Evolutionary conservation across 257 asterid genomes (phyloP), one percentile per base, ranked within the genome.

Genomic region (Prunella vulgaris): DNA sequence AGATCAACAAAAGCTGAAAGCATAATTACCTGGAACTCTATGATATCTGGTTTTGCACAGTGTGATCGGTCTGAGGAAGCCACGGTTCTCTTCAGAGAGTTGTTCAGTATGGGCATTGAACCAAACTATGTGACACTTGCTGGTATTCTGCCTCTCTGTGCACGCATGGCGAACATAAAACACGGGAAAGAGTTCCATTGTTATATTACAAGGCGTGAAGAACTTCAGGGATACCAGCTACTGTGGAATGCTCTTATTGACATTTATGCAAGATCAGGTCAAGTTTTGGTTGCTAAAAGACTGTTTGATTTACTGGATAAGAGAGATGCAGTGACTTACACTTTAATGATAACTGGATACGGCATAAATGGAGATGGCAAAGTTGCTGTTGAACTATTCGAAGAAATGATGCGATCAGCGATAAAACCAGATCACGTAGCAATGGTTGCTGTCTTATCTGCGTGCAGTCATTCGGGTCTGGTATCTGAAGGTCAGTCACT

Each of bases 401-500:
- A 88, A 22, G 90, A 93, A 72, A 90, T 93, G 96, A 79, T 76
- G 51, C 60, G 32, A 71, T 78, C 76, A 66, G 42, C 82, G 6
- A 78, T 93, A 76, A 78, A 87, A 76, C 96, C 97, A 32, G 97
- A 90, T 49, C 84, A 83, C n/a, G 78, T 88, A 42, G 84, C 90
- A 69, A 86, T 90, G 96, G 76, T 88, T 72, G 88, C 96, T 66
- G 73, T 84, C 59, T 74, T 90, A 63, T 85, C 96, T 56, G 98
- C 93, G 17, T 93, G 97, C 48, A 88, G 98, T 69, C 98, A 90
- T 81, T 90, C 98, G 8, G 93, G 98, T 15, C 89, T 90, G 63
- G 88, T 93, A 24, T 66, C 60, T 25, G 78, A 83, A 66, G 97
- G 97, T 21, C 82, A 77, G 72, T 67, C 60, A 37, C 76, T 84